Evolutionary conservation across 1,284 basidiomycete species (phyloP), one percentile per base, ranked within the genome.

Genomic region (Apiotrichum laibachii): DNA sequence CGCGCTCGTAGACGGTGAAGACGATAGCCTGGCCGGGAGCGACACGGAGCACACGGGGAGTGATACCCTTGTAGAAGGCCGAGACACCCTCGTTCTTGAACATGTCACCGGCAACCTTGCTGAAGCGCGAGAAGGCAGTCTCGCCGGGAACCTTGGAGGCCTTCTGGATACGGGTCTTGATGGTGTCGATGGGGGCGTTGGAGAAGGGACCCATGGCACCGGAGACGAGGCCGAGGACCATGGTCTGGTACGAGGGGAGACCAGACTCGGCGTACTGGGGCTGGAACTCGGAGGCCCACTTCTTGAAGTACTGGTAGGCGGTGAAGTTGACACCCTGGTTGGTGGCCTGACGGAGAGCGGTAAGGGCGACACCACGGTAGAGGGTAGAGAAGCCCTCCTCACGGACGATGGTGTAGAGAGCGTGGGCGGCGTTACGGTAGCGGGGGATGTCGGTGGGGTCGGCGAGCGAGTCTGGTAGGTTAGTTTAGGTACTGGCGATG

Each of bases 281-380:
- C 76, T 99, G 95, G 67, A 84, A 80, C 58, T 80, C 80, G 61
- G 89, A 84, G 34, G 90, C 88, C 57, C 86, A 70, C 73, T 88
- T 89, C 82, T 98, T 98, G 69, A 98, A 82, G 76, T 98, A 91
- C 78, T 97, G 95, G 81, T 99, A 99, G 43, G 90, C 92, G 7
- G 95, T 99, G 72, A 99, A 99, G 80, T 99, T 99, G 57, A 92
- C 95, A 68, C 92, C 93, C 81, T 99, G 96, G 77, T 99, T 99
- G 26, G 95, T 99, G 13, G 96, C 94, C 82, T 99, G 96, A 55
- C 96, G 83, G 26, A 97, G 81, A 2, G 96, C 96, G 3, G 96
- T 99, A 51, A 99, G 83, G 15, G 86, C 84, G 33, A 99, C 95
- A 60, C 95, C 95, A 66, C 95, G 86, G 77, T 98, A 99, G 5